These are phyloP conservation scores for Elongisporangium undulatum DNA, from an alignment of 352 stramenopile genomes.

Conservation along the genomic window DNA sequence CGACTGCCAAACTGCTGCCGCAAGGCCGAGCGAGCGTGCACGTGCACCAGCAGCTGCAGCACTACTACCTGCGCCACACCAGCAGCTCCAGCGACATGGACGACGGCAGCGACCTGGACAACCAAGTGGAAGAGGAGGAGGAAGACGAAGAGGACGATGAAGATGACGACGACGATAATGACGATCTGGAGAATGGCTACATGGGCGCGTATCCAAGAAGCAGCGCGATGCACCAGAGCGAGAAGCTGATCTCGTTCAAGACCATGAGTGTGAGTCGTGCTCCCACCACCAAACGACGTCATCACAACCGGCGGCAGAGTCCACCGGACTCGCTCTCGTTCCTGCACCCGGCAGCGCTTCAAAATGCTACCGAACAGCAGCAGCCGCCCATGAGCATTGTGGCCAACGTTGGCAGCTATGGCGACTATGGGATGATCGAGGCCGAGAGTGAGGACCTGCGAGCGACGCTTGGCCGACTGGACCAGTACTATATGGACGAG, in stretches of 20 bases:
- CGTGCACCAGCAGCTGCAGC: not conserved
- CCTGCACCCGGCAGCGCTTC: slow-evolving; percentile 32
- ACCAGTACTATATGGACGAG: slow-evolving; percentile 41
- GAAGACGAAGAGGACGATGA: slow-evolving; percentile 7
- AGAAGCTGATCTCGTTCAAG: slow-evolving; percentile 65
- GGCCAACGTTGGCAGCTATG: slow-evolving; percentile 39
- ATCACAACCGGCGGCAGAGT: slow-evolving; percentile 5
- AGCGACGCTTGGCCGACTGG: slow-evolving; percentile 37
- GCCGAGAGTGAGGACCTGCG: slow-evolving; percentile 30
- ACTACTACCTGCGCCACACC: not conserved
- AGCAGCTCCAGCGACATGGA: slow-evolving; percentile 1
- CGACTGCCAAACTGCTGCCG: slow-evolving; percentile 10
- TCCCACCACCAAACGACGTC: slow-evolving; percentile 12
- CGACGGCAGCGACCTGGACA: slow-evolving; percentile 3
- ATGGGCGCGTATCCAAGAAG: slow-evolving; percentile 12
- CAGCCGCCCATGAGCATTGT: slow-evolving; percentile 22
- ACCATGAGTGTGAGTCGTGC: slow-evolving; percentile 23
- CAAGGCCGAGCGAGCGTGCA: not conserved
- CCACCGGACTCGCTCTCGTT: slow-evolving; percentile 30
- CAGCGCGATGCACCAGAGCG: slow-evolving; percentile 15
- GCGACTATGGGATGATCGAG: slow-evolving; percentile 22
- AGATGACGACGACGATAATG: slow-evolving; percentile 7
- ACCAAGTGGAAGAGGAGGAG: slow-evolving; percentile 4
- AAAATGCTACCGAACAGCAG: slow-evolving; percentile 10
- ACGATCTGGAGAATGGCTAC: slow-evolving; percentile 21